phyloP scores from a whole-genome alignment of 2,329 filamentous ascomycete species.

The Neofusicoccum cordaticola region DNA sequence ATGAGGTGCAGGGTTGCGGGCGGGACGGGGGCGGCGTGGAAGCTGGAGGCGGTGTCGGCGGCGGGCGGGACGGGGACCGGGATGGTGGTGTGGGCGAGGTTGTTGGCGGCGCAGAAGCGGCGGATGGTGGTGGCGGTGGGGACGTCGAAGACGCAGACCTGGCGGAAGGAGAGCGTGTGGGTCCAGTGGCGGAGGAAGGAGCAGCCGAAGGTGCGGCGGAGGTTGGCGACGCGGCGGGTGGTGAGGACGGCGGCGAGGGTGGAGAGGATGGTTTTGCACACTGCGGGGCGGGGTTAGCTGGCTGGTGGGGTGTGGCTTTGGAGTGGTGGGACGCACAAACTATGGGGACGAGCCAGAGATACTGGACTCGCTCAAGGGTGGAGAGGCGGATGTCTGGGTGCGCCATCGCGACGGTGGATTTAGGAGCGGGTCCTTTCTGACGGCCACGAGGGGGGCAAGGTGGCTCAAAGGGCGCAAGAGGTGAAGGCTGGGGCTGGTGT shows the following conservation, averaged over 20 bases:
- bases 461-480: neutral
- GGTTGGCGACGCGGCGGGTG: constrained; percentile 23
- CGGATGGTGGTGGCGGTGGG: constrained; percentile 26
- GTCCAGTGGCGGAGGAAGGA: constrained; percentile 24
- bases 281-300: neutral
- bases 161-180: constrained; percentile 27
- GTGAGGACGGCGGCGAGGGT: constrained; percentile 23
- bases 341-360: neutral
- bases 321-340: neutral
- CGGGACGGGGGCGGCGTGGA: constrained; percentile 17
- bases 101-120: neutral
- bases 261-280: constrained; percentile 22
- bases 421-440: neutral
- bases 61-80: neutral
- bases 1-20: constrained; percentile 19
- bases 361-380: neutral
- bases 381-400: neutral
- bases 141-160: constrained; percentile 26
- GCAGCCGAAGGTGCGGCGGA: constrained; percentile 30
- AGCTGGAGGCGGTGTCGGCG: constrained; percentile 1
- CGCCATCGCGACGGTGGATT: neutral
- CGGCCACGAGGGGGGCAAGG: neutral
- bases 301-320: neutral
- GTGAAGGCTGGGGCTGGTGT: too few species aligned
- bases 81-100: neutral